A percentile compares a stretch with the other conserved stretches of the same genome.
Evolutionary conservation across 1,139 yeast genomes (phyloP).

Genomic region (Zygotorulaspora mrakii): DNA sequence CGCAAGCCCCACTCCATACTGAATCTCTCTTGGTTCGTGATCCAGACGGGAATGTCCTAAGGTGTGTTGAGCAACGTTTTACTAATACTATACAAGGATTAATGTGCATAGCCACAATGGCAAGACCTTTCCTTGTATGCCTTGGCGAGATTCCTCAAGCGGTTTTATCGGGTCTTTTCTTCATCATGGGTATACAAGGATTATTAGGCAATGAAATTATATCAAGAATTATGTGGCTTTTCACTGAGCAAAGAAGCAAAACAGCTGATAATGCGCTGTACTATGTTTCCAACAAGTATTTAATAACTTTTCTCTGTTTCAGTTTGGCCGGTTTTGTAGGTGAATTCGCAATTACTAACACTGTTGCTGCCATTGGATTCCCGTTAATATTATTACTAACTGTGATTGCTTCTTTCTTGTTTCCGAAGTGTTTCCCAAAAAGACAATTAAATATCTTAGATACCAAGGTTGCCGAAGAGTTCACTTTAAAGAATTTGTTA

Average conservation of each 20-base stretch:
- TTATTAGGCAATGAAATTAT: constrained; percentile 64
- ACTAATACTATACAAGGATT: constrained; percentile 84
- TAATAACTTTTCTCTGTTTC: constrained; percentile 55
- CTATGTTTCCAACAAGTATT: constrained; percentile 42
- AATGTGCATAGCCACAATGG: constrained; percentile 80
- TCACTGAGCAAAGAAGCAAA: constrained; percentile 49
- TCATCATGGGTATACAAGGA: constrained; percentile 88
- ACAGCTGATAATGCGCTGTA: constrained; percentile 37
- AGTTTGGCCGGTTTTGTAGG: constrained; percentile 67
- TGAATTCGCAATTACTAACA: constrained; percentile 81
- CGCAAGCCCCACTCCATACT: constrained; percentile 95
- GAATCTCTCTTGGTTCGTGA: constrained; percentile 65
- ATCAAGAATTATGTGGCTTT: constrained; percentile 57
- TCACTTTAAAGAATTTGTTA: constrained; percentile 38
- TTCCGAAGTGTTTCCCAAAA: constrained; percentile 60
- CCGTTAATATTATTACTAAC: constrained; percentile 82
- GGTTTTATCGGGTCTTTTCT: constrained; percentile 84
- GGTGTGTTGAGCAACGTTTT: constrained; percentile 85
- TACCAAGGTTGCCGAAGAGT: constrained; percentile 41
- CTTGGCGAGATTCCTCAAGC: constrained; percentile 91
- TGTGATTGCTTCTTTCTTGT: constrained; percentile 50
- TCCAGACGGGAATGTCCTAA: constrained; percentile 41
- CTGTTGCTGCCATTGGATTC: constrained; percentile 90
- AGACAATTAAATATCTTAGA: constrained; percentile 64
- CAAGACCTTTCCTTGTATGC: constrained; percentile 77